Percentiles rank a stretch among this genome's conserved stretches.
Conservation (phyloP, 1,284 basidiomycete species). For the Termitomyces sp. region DNA sequence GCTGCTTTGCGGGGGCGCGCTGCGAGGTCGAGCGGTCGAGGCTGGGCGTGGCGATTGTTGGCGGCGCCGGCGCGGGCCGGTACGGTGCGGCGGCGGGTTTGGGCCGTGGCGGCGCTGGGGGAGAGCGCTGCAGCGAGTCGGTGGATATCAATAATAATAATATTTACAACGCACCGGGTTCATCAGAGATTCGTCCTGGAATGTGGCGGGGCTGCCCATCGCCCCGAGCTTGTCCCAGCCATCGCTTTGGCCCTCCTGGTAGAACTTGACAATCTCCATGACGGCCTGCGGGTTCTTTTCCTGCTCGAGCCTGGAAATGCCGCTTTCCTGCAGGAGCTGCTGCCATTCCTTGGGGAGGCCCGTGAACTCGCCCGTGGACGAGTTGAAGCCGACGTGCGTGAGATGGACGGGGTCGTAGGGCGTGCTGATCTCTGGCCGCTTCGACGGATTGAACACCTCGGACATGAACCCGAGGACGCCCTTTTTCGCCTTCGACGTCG, state of each 20-base stretch:
- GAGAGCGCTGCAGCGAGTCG: constrained; percentile 31
- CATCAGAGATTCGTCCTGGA: constrained; percentile 42
- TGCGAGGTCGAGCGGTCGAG: constrained; percentile 78
- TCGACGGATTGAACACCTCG: constrained; percentile 75
- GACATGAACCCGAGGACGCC: constrained; percentile 74
- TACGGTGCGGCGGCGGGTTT: constrained; percentile 41
- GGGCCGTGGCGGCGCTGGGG: constrained; percentile 58
- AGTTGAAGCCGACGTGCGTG: constrained; percentile 99
- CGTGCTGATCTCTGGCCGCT: constrained; percentile 92
- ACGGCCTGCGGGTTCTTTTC: constrained; percentile 98
- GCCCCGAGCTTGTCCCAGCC: constrained; percentile 61
- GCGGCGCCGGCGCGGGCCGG: constrained; percentile 65
- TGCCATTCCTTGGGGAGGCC: constrained; percentile 99
- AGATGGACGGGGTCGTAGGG: constrained; percentile 99
- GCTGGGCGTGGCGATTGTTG: constrained; percentile 48
- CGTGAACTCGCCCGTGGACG: constrained; percentile 96
- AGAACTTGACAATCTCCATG: constrained; percentile 99
- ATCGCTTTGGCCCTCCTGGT: constrained; percentile 81
- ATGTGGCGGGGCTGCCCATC: constrained; percentile 25
- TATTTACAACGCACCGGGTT: constrained; percentile 36
- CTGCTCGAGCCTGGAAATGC: constrained; percentile 92
- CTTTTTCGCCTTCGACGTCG: constrained; percentile 63
- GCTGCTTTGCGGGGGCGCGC: constrained; percentile 51
- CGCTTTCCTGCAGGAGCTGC: constrained; percentile 92
- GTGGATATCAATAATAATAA: neutral